Base-by-base conservation (phyloP, 2,329 filamentous ascomycete genomes). In the Macrophomina tecta region DNA sequence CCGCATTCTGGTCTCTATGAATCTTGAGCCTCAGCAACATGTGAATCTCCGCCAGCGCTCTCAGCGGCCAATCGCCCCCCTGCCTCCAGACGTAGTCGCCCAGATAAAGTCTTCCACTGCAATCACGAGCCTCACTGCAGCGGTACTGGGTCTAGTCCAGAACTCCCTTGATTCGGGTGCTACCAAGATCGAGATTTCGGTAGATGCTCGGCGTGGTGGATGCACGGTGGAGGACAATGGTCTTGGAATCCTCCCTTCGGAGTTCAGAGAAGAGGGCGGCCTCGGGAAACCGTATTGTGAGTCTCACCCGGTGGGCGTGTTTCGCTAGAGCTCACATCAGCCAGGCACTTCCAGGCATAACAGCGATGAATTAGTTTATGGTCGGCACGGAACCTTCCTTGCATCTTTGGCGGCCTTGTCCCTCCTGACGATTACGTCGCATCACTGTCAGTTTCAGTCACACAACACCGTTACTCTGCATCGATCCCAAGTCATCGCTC, bases 191-290 rank as follows among this genome's bases (percentile, higher is more conserved):
- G 86, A 86, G 64, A 82, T 97, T 65, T 85, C 84, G 0, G 82
- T 97, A 28, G 91, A 97, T 78, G 93, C 92, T 75, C 77, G 80
- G 64, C 88, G 90, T 30, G 94, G 93, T 5, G 88, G 86, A 71
- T 97, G 94, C 77, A 83, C 85, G 0, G 86, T 97, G 5, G 91
- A 97, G 73, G 95, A 99, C 75, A 86, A 98, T 78, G 95, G 95
- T 1, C 66, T 82, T 16, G 95, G 95, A 0, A 96, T 99, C 53
- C 76, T 82, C 1, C 87, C 91, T 0, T 73, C 77, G 1, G 94
- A 97, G 71, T 97, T 98, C 72, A 74, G 74, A n/a, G 81, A 86
- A 2, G 76, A 80, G 53, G 93, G 93, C 4, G 90, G 91, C 0
- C 81, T 97, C 18, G 91, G 88, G 30, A 92, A 89, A 78, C 81